Base-by-base conservation (phyloP, 1,284 basidiomycete species). In the Boletus hoseneyae region DNA sequence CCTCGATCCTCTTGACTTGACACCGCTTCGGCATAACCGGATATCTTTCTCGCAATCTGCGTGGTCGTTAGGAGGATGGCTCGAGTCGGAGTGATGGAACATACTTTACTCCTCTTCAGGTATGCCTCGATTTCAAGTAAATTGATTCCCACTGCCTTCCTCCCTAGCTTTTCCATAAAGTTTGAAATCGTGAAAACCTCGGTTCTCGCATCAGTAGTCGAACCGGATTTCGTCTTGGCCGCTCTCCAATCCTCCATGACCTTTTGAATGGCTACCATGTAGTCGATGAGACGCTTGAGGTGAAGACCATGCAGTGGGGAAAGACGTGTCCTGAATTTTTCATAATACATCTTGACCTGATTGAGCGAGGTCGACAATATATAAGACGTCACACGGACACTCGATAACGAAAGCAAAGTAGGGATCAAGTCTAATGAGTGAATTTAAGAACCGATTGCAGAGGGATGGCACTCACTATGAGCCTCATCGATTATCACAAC, bases 401-500 rank as follows among this genome's bases (percentile, higher is more conserved):
- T 90, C 51, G 96, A 92, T 18, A 97, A 78, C 0, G 89, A 87
- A 5, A 99, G 79, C 1, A 98, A 74, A 0, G 93, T 94, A 18
- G 94, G 83, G 55, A 93, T 92, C 39, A 94, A 68, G 65, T 95
- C 91, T 93, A 53, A 11, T 23, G 37, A 37, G 18, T 42, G 43
- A 46, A 27, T 47, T 50, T 8, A 46, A 36, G 27, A 42, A 44
- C 32, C 12, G 21, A 45, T 13, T 9, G 15, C 11, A 37, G 16
- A 38, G 42, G 6, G 37, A 30, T 50, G 32, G 45, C 16, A 73
- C 89, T 55, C 59, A 93, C 91, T 99, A 70, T 99, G 96, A 0
- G 95, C 97, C 72, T 99, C 96, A 65, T 99, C 96, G 50, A 99
- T 85, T 37, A 99, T 78, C 11, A 99, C 82, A 13, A 98, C 76